These are phyloP conservation scores for Aspergillus floridensis DNA, from an alignment of 2,329 filamentous ascomycete genomes.

Conservation along the genomic window DNA sequence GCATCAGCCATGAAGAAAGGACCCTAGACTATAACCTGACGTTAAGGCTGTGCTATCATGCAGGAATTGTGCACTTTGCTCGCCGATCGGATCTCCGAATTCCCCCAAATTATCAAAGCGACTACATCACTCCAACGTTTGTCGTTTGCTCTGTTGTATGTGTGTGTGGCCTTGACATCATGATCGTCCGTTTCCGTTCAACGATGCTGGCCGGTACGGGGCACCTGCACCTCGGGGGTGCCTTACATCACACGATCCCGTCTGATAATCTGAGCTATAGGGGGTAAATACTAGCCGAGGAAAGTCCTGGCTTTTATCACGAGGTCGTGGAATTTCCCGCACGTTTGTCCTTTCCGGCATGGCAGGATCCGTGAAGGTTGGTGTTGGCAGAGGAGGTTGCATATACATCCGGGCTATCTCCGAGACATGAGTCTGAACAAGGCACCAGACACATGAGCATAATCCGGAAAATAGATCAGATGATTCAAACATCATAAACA, in stretches of 20 bases:
- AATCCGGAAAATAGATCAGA: neutral
- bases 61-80: neutral
- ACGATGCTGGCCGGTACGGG: neutral
- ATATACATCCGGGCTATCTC: neutral
- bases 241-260: slow-evolving; percentile 3
- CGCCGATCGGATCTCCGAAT: neutral
- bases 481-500: neutral
- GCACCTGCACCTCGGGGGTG: neutral
- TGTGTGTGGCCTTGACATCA: slow-evolving; percentile 11
- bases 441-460: neutral
- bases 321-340: neutral
- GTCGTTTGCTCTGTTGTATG: neutral
- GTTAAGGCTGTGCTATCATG: neutral
- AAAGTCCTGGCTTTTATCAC: neutral
- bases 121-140: neutral
- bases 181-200: slow-evolving; percentile 10
- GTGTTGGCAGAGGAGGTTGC: neutral
- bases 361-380: neutral
- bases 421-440: neutral
- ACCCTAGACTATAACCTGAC: neutral
- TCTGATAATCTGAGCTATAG: neutral
- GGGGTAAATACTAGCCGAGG: neutral
- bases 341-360: neutral
- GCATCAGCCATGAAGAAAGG: neutral
- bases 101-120: neutral